Evolutionary conservation across 2,329 filamentous ascomycete species (phyloP), one percentile per base, ranked within the genome.

Genomic region (Penicillium sp.): DNA sequence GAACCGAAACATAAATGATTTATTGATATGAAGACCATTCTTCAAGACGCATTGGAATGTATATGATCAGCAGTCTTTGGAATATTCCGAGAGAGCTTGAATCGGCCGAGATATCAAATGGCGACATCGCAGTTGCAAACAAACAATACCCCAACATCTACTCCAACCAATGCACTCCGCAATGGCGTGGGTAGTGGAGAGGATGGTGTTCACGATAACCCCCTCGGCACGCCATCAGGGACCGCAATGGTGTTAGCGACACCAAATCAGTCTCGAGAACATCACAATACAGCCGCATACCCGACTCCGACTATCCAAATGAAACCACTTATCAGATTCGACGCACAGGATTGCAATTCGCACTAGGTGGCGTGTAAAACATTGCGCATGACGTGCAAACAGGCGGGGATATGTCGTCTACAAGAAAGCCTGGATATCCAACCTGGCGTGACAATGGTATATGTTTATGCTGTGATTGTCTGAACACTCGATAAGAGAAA

Each of bases 111-210:
- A 44, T 21, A 34, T 16, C 39, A 18, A 50, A 50, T 44, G 29
- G 38, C 48, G 48, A 44, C 39, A 50, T 50, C 7, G 10, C 5
- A 21, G 18, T 37, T n/a, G 16, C 29, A 32, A 23, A 31, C 18
- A 23, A 23, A 23, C 9, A 8, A 50, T 31, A 41, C 37, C 47
- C 37, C 47, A 27, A 27, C 27, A 29, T 16, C 16, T 37, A 53
- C 47, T 27, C 54, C 47, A 21, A 47, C 55, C 46, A 29, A 16
- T 45, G 39, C 39, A 29, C 47, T 44, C 48, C 31, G 39, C 50
- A 56, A 61, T 63, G 47, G 60, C 62, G 62, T 59, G 49, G 54
- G 12, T 35, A 59, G 62, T 60, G 62, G 62, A 54, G 59, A 48
- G 34, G 29, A 64, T 50, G 53, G 52, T 46, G 44, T 46, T 46